Percentiles rank a stretch among this genome's conserved stretches.
Evolutionary conservation across 176 grass and related monocot genomes (phyloP).

Genomic region (Bonia amplexicaulis): DNA sequence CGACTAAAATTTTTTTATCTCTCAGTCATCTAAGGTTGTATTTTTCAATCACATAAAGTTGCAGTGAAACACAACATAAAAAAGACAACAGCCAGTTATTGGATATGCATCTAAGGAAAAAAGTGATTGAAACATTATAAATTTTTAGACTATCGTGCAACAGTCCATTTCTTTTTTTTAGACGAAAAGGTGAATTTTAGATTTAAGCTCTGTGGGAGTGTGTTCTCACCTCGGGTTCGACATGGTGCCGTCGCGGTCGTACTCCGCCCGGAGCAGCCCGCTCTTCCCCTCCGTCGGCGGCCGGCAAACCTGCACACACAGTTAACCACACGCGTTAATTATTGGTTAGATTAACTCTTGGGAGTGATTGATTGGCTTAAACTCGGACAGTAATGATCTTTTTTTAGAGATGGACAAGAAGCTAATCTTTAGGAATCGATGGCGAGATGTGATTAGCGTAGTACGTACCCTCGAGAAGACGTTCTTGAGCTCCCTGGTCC

Average conservation of each 20-base stretch:
- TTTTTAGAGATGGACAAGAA: neutral
- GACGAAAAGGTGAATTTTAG: neutral
- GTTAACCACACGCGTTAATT: neutral
- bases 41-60: too few species aligned
- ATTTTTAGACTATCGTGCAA: too few species aligned
- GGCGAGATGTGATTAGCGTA: neutral
- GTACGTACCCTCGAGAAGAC: slow-evolving; percentile 80
- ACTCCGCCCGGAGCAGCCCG: slow-evolving; percentile 80
- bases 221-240: slow-evolving; percentile 46
- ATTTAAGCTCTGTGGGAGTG: neutral
- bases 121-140: too few species aligned
- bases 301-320: slow-evolving; percentile 56
- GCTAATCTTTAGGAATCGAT: neutral
- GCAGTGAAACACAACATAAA: too few species aligned
- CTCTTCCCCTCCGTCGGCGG: slow-evolving; percentile 77
- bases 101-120: too few species aligned
- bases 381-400: too few species aligned
- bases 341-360: neutral
- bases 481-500: slow-evolving; percentile 87
- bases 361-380: neutral
- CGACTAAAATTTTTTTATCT: too few species aligned
- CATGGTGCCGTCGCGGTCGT: slow-evolving; percentile 47
- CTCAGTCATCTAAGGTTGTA: too few species aligned
- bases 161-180: too few species aligned
- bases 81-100: too few species aligned